Base-by-base conservation (phyloP, 148 eudicot genomes). In the Rheum nobile region DNA sequence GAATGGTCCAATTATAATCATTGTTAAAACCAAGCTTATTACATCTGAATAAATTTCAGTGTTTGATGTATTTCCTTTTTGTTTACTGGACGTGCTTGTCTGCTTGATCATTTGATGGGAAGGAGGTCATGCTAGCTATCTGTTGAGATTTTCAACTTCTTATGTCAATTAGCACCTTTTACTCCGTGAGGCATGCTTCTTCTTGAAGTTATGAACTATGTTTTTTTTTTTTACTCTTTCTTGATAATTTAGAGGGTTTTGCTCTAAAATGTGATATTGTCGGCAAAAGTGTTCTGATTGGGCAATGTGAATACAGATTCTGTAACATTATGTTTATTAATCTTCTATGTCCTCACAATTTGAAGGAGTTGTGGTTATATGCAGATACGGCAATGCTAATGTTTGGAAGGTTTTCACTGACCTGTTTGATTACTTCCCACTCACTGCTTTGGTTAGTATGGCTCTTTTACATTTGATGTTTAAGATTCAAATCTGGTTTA, bases 401-500 rank as follows among this genome's bases (percentile, higher is more conserved):
- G 99, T 95, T 68, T 95, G 99, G 99, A 95, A 95, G 92, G 88
- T 77, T 72, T 95, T 95, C 85, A 95, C 99, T 6, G 99, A 95
- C 79, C 87, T 95, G 73, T 95, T 95, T 74, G 99, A 95, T 84
- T 95, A 91, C 80, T 88, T 95, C 72, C 99, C 99, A 6, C 87
- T 95, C 75, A 95, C 99, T 78, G 99, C 99, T 22, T 79, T 95
- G 97, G 99, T 95, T 72, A 84, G 98, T 81, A 75, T 38, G 50
- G 6, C 6, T 29, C 29, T 19, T 48, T 54, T 61, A 72, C 42
- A 43, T 32, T 77, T 37, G 1, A 1, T 54, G 63, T n/a, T 22
- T 24, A 54, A 4, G 19, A 28, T 6, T 28, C 6, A 28, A 28
- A 29, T 59, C 29, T 29, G 35, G 8, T 22, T 12, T 29, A 26